A percentile compares a stretch with the other conserved stretches of the same genome.
Conservation (phyloP, 306 rosid genomes). For the Herpetospermum pedunculosum region DNA sequence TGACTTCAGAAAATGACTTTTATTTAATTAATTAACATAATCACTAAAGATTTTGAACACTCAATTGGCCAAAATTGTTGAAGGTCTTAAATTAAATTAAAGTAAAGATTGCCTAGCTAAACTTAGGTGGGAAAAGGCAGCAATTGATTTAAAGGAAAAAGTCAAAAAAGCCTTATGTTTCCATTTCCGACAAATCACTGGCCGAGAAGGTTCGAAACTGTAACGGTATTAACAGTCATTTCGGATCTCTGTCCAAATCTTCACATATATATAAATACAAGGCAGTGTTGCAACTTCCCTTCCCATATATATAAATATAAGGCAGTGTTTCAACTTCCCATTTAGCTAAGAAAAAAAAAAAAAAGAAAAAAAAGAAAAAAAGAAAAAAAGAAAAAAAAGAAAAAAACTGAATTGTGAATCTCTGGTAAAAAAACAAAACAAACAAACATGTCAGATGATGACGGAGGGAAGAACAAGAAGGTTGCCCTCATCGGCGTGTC, state of each 20-base stretch:
- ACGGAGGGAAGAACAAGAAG: constrained; percentile 9
- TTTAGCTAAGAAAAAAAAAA: background rate
- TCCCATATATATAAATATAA: background rate
- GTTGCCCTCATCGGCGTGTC: constrained; percentile 4
- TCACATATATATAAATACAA: background rate
- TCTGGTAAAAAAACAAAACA: background rate
- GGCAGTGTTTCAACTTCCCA: background rate
- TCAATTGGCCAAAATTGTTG: background rate
- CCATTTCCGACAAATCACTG: background rate
- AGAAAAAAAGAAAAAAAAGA: background rate
- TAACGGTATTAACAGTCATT: constrained; percentile 1
- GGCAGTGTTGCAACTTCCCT: background rate
- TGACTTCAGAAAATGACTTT: background rate
- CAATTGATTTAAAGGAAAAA: background rate
- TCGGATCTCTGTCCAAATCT: background rate
- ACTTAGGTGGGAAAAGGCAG: background rate
- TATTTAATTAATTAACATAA: background rate
- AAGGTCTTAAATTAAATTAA: background rate
- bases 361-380: too few relatives aligned
- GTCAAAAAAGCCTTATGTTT: background rate
- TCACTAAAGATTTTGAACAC: background rate
- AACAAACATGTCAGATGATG: background rate
- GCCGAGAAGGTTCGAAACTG: background rate
- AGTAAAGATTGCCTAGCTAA: background rate
- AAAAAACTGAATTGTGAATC: background rate